Percentiles rank a stretch among this genome's conserved stretches.
These are phyloP conservation scores for Aquilaria sinensis DNA, from an alignment of 345 rosid species.

Conservation along the genomic window DNA sequence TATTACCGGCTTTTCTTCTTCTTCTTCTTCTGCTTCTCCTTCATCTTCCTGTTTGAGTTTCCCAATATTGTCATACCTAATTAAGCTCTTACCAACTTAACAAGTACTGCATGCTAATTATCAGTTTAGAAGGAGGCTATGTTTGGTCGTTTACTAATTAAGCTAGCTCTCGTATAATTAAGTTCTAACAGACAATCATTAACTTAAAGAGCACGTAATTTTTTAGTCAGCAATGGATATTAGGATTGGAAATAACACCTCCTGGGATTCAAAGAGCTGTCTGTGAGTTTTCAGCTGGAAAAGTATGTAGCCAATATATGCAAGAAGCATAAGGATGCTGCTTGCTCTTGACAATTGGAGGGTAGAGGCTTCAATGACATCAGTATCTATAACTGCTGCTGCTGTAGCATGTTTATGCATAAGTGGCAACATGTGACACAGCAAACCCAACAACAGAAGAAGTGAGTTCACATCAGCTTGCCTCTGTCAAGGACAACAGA, in stretches of 20 bases:
- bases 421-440: conserved; percentile 78
- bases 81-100: too few relatives aligned
- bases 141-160: too few relatives aligned
- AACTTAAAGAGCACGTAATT: too few relatives aligned
- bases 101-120: too few relatives aligned
- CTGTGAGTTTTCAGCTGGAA: conserved; percentile 84
- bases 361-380: conserved; percentile 18
- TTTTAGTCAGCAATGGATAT: too few relatives aligned
- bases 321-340: conserved; percentile 76
- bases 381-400: conserved; percentile 8
- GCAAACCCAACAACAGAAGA: conserved; percentile 59
- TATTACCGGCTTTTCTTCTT: conserved; percentile 60
- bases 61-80: neutral
- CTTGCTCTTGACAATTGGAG: conserved; percentile 74
- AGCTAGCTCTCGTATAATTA: too few relatives aligned
- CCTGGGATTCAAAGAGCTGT: conserved; percentile 46
- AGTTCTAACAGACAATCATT: too few relatives aligned
- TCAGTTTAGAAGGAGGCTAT: too few relatives aligned
- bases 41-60: conserved; percentile 6
- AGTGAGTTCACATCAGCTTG: conserved; percentile 81
- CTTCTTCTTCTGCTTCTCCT: conserved; percentile 51
- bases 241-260: conserved; percentile 25
- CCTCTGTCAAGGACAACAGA: conserved; percentile 37
- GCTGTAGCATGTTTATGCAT: conserved; percentile 39
- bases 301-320: conserved; percentile 68